phyloP scores from a whole-genome alignment of 192 early-diverging fungal genomes.

The Umbelopsis ramanniana region DNA sequence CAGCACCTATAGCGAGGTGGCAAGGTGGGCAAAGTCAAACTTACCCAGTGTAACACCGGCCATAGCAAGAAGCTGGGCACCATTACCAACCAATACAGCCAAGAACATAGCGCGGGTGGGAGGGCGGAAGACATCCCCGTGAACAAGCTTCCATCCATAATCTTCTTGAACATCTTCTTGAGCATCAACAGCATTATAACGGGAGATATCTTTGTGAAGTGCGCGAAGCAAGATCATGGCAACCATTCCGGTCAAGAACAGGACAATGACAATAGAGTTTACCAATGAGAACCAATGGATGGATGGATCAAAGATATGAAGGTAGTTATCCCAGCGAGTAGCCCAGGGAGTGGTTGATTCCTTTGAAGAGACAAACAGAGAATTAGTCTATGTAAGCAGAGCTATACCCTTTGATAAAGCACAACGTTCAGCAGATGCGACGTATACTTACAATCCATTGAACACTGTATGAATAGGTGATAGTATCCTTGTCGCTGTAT shows the following conservation, averaged over 20 bases:
- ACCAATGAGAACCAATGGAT: slow-evolving; percentile 96
- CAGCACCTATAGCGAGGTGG: too few relatives aligned
- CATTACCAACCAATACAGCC: slow-evolving; percentile 83
- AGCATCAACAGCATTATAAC: slow-evolving; percentile 78
- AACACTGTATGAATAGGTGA: slow-evolving; percentile 70
- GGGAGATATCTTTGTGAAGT: slow-evolving; percentile 89
- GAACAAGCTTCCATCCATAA: slow-evolving; percentile 98
- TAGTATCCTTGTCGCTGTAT: slow-evolving; percentile 44
- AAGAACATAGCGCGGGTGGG: slow-evolving; percentile 76
- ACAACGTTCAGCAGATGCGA: not conserved
- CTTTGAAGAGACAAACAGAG: slow-evolving; percentile 28
- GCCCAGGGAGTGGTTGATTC: slow-evolving; percentile 70
- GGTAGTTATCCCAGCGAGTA: slow-evolving; percentile 88
- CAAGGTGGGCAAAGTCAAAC: too few relatives aligned
- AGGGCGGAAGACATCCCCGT: slow-evolving; percentile 97
- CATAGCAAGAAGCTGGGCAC: slow-evolving; percentile 80
- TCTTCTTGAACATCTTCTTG: slow-evolving; percentile 87
- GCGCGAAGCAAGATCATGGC: slow-evolving; percentile 88
- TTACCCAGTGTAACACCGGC: slow-evolving; percentile 64
- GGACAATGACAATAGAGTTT: slow-evolving; percentile 92
- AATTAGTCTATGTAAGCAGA: not conserved
- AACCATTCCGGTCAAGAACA: slow-evolving; percentile 92
- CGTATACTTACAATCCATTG: slow-evolving; percentile 55
- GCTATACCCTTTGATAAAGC: not conserved
- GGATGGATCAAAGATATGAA: slow-evolving; percentile 85